Evolutionary conservation across 306 rosid genomes (phyloP).

Genomic region (Spatholobus suberectus): DNA sequence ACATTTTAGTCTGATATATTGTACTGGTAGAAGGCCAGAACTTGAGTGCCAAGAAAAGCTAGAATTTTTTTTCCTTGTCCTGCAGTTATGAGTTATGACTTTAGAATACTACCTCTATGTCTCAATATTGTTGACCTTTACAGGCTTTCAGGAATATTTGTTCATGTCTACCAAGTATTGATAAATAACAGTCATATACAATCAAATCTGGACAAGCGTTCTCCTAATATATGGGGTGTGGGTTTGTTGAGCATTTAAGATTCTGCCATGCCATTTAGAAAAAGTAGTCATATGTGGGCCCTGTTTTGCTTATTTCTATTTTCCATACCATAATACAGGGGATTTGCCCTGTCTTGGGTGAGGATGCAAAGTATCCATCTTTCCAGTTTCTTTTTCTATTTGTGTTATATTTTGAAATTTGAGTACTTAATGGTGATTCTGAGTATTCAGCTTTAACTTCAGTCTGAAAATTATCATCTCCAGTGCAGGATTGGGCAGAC

Average conservation of each 20-base stretch:
- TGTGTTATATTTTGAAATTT: constrained; percentile 34
- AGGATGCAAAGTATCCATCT: constrained; percentile 10
- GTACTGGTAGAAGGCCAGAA: constrained; percentile 8
- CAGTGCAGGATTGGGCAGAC: constrained; percentile 99
- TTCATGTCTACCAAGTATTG: constrained; percentile 5
- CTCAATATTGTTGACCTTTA: neutral
- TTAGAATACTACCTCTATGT: constrained; percentile 17
- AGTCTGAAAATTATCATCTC: constrained; percentile 53
- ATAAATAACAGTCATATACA: constrained; percentile 31
- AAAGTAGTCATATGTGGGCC: neutral
- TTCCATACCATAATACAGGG: neutral
- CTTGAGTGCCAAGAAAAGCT: constrained; percentile 11
- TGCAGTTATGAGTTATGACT: constrained; percentile 2
- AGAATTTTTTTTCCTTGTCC: constrained; percentile 3
- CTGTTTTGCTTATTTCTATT: constrained; percentile 23
- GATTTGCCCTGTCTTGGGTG: constrained; percentile 1
- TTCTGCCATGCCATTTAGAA: constrained; percentile 18
- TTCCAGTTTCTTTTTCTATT: neutral
- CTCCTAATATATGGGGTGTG: constrained; percentile 4
- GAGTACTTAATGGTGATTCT: constrained; percentile 44
- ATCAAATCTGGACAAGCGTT: neutral
- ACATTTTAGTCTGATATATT: neutral
- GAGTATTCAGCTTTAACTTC: constrained; percentile 43
- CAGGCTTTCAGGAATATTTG: constrained; percentile 25
- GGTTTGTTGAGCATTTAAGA: constrained; percentile 18